Conservation (phyloP, 1,284 basidiomycete species). For the Trichosporon sp. region DNA sequence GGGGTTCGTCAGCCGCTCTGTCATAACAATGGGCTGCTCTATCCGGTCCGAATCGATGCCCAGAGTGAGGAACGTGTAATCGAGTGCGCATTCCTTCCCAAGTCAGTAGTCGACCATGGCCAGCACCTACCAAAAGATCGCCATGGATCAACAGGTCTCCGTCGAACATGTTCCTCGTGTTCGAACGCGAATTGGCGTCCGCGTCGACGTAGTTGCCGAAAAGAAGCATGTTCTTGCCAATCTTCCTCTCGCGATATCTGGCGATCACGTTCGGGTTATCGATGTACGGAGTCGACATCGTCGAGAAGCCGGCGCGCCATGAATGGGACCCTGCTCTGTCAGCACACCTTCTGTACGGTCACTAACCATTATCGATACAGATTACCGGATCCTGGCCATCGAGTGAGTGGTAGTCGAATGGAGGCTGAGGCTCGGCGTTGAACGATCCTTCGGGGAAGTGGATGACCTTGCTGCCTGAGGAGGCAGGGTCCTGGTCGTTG, state of each 20-base stretch:
- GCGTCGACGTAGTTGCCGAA: constrained; percentile 80
- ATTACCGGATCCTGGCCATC: constrained; percentile 51
- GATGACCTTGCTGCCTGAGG: constrained; percentile 24
- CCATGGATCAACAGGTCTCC: constrained; percentile 83
- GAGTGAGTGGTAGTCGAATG: constrained; percentile 36
- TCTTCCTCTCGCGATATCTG: constrained; percentile 81
- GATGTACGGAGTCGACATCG: constrained; percentile 54
- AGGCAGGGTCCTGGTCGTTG: neutral
- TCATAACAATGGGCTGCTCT: constrained; percentile 89
- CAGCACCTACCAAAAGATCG: constrained; percentile 74
- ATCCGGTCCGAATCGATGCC: constrained; percentile 75
- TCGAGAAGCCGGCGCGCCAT: constrained; percentile 80
- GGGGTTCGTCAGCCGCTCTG: constrained; percentile 84
- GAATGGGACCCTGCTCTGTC: constrained; percentile 60
- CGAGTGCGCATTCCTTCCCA: constrained; percentile 80
- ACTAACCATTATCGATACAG: constrained; percentile 79
- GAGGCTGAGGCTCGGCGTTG: constrained; percentile 26
- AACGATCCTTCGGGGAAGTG: constrained; percentile 31
- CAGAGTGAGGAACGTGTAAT: constrained; percentile 84
- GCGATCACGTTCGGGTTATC: constrained; percentile 67
- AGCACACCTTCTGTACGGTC: neutral
- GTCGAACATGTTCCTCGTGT: constrained; percentile 78
- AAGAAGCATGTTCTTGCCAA: constrained; percentile 69
- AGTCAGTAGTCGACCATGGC: neutral
- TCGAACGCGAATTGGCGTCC: constrained; percentile 73